These are phyloP conservation scores for Neurospora sp. DNA, from an alignment of 495 filamentous ascomycete species.

Conservation along the genomic window DNA sequence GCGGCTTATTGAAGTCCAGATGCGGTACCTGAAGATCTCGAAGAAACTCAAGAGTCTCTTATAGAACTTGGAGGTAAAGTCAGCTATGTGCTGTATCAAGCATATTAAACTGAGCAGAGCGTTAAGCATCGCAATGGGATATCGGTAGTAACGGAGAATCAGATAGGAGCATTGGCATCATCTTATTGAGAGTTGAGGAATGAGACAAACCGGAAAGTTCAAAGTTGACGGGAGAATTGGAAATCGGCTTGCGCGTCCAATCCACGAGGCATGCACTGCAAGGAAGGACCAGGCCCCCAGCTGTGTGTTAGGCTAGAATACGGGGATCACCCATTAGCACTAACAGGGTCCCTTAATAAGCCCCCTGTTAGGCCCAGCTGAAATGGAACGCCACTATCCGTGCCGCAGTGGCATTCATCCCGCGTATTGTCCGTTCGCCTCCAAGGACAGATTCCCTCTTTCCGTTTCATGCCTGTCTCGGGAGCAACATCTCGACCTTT, in stretches of 20 bases:
- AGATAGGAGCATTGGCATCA: too few relatives aligned
- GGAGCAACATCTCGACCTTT: background rate
- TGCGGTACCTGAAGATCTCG: background rate
- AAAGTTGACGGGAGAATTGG: background rate
- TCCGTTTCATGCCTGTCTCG: background rate
- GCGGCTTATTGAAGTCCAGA: background rate
- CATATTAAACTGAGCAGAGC: too few relatives aligned
- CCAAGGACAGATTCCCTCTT: background rate
- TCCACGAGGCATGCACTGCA: background rate
- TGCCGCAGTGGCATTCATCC: slow-evolving; percentile 1
- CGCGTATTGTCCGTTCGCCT: background rate
- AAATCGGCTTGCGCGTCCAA: background rate
- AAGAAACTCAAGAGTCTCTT: background rate
- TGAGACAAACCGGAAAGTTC: too few relatives aligned
- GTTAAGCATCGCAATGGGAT: too few relatives aligned
- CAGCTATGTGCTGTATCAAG: too few relatives aligned
- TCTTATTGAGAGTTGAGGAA: too few relatives aligned
- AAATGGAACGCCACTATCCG: background rate
- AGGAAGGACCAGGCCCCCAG: background rate
- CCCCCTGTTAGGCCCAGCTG: background rate
- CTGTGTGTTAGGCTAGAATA: background rate
- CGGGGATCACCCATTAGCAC: background rate
- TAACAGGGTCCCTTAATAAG: background rate
- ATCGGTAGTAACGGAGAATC: too few relatives aligned
- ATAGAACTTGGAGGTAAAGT: background rate